phyloP scores from a whole-genome alignment of 1,139 yeast species.

The Meyerozyma guilliermondii region DNA sequence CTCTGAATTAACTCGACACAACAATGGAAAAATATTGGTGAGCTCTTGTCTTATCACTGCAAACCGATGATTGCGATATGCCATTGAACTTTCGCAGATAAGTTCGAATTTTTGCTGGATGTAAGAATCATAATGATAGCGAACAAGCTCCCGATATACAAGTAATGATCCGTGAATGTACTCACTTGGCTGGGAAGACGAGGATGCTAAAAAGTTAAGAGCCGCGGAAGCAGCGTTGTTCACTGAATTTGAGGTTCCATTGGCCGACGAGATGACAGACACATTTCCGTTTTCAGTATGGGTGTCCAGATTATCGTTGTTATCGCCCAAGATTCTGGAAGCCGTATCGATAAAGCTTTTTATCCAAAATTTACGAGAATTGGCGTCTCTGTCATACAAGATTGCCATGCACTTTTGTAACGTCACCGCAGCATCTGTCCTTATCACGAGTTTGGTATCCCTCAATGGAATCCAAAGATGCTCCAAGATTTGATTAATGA shows the following conservation, averaged over 20 bases:
- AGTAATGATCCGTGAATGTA: slow-evolving; percentile 80
- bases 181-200: slow-evolving; percentile 46
- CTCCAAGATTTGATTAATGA: slow-evolving; percentile 73
- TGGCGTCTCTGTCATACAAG: slow-evolving; percentile 73
- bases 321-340: slow-evolving; percentile 31
- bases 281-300: slow-evolving; percentile 5
- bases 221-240: slow-evolving; percentile 16
- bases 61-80: slow-evolving; percentile 74
- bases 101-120: slow-evolving; percentile 56
- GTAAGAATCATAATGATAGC: slow-evolving; percentile 54
- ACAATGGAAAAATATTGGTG: slow-evolving; percentile 71
- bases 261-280: not conserved
- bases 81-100: slow-evolving; percentile 70
- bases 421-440: slow-evolving; percentile 83
- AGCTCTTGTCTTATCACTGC: slow-evolving; percentile 77
- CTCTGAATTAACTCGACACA: slow-evolving; percentile 75
- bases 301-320: slow-evolving; percentile 7
- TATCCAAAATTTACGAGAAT: slow-evolving; percentile 70
- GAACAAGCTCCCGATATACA: slow-evolving; percentile 76
- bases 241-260: slow-evolving; percentile 2
- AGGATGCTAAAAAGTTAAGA: slow-evolving; percentile 22
- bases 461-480: slow-evolving; percentile 84
- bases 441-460: slow-evolving; percentile 67
- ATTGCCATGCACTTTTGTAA: slow-evolving; percentile 74
- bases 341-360: slow-evolving; percentile 62